Conservation (phyloP, 257 asterid species). For the Coffea eugenioides region DNA sequence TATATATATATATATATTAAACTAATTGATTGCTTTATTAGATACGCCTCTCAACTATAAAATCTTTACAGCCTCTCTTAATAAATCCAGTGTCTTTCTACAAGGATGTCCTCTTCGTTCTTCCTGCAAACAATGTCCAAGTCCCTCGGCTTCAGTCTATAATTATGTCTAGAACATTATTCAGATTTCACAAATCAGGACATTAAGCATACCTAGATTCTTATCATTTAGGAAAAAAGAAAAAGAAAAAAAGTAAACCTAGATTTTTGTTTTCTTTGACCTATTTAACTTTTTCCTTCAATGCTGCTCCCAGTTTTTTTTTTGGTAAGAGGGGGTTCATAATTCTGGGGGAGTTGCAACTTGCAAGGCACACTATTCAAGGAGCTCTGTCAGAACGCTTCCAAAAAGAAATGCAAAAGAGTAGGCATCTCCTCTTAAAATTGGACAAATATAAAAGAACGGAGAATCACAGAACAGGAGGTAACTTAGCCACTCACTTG, state of each 20-base stretch:
- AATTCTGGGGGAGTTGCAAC: not conserved
- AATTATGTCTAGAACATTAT: not conserved
- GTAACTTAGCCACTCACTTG: constrained; percentile 57
- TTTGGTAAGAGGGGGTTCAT: not conserved
- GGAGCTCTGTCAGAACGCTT: not conserved
- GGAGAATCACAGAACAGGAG: not conserved
- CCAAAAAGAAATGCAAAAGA: not conserved
- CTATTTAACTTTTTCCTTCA: no score
- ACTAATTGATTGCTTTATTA: no score
- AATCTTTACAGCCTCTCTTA: not conserved
- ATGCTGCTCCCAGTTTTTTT: no score
- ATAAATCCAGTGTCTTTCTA: not conserved
- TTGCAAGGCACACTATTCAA: not conserved
- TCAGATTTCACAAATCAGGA: not conserved
- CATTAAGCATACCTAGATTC: not conserved
- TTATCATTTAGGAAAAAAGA: not conserved
- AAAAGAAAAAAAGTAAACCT: no score
- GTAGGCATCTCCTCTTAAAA: not conserved
- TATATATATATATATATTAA: no score
- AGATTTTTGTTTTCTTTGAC: not conserved
- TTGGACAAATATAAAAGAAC: constrained; percentile 4
- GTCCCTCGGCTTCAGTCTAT: not conserved
- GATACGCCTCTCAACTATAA: not conserved
- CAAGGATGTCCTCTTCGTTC: not conserved
- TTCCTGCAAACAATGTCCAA: not conserved